Evolutionary conservation across 2,329 filamentous ascomycete species (phyloP), one percentile per base, ranked within the genome.

Genomic region (Bipolaris zeicola): DNA sequence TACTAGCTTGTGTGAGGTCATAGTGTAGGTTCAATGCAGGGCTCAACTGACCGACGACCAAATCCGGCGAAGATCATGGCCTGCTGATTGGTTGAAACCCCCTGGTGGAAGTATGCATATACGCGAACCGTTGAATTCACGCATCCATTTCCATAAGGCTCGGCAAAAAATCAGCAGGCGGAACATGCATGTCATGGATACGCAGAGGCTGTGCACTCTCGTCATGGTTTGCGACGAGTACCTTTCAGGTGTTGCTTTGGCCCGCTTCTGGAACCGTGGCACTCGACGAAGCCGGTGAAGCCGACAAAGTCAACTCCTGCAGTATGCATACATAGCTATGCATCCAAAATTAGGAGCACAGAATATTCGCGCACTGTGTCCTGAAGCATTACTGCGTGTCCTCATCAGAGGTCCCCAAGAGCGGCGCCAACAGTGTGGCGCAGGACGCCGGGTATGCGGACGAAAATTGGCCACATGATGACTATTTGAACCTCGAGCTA

Each of bases 1-100:
- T 58, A 16, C 36, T 59, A 44, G 49, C 22, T 44, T 43, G 47
- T 57, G 61, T 66, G 64, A 67, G 67, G 68, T 68, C 65, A 69
- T 67, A 62, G 61, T 58, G 38, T 57, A 62, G 52, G 53, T 60
- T 53, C 41, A 43, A 57, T 65, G 67, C 66, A 68, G 63, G 64
- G 58, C 58, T 28, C 55, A 31, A 31, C 28, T 57, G 67, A 69
- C 67, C 68, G 67, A 63, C 61, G 61, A 39, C 55, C 53, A 49
- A 44, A 63, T 64, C 56, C 52, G 64, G 65, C 60, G 61, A 50
- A 54, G 54, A 58, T 52, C 33, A 47, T 50, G 47, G 39, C 44
- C 44, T 20, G 8, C 45, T 62, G 62, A 67, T 68, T 70, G 68
- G 68, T 28, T 45, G 54, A 31, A 34, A 49, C 34, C 34, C 22